Evolutionary conservation across 495 filamentous ascomycete species (phyloP), one percentile per base, ranked within the genome.

Genomic region (Penicillium steckii): DNA sequence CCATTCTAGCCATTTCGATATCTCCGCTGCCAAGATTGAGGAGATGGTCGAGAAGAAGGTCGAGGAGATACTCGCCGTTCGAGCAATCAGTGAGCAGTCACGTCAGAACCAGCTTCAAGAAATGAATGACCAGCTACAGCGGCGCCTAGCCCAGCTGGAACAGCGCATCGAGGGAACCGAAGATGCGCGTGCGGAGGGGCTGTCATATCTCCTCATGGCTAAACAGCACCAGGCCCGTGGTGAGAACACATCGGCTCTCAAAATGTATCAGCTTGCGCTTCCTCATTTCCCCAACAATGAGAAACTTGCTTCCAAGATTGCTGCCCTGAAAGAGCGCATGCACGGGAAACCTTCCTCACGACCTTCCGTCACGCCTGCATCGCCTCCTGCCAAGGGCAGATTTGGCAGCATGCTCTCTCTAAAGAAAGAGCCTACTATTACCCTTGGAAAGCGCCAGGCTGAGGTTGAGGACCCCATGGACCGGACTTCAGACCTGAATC

Each of bases 1-100:
- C 12, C 56, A 45, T 43, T 57, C 57, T 17, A 48, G 48, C 13
- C 49, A 67, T 15, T 68, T 66, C n/a, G 65, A 76, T 21, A 61
- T 95, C 3, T 89, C 87, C 3, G 85, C 88, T 22, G 84, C 81
- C n/a, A 84, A 80, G 48, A 92, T 96, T 32, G 92, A 96, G 60
- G 90, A 91, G 38, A 84, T 97, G 68, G 89, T 98, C 6, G 88
- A 94, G 64, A 87, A 84, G 61, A 95, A 95, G 56, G 89, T 98
- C 0, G 85, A 86, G 38, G 92, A 95, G 64, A 89, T 94, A 26
- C 73, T 97, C 1, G 90, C 91, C 2, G 80, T 86, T 8, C 82
- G 86, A 22, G 74, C 77, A 10, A 58, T 79, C 23, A 76, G 75
- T 57, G 76, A 79, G 22, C 64, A 77, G 44, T 73, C 77, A 3